phyloP scores from a whole-genome alignment of 305 asterid species.

The Fraxinus greggii region DNA sequence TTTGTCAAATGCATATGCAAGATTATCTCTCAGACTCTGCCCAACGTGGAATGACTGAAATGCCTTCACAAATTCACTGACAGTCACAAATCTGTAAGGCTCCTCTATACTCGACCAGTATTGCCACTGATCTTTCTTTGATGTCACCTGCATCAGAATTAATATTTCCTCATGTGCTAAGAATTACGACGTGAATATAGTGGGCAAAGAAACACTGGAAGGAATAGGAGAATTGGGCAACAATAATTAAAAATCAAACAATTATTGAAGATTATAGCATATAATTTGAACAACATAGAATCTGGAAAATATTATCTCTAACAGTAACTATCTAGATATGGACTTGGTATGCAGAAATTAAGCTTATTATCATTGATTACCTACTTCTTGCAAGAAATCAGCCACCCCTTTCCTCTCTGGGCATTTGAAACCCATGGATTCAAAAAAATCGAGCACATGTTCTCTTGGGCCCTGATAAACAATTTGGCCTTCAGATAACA shows the following conservation, averaged over 20 bases:
- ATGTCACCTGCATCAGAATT: conserved; percentile 41
- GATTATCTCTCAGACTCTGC: conserved; percentile 28
- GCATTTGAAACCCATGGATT: conserved; percentile 55
- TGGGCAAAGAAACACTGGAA: background rate
- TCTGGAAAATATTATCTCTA: background rate
- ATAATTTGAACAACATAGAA: background rate
- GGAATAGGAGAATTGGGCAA: background rate
- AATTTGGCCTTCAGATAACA: conserved; percentile 55
- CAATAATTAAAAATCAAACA: background rate
- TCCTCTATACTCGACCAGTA: conserved; percentile 45
- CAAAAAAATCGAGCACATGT: conserved; percentile 50
- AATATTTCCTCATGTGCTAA: background rate
- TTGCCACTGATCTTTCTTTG: conserved; percentile 59
- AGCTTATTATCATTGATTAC: background rate
- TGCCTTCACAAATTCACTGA: conserved; percentile 40
- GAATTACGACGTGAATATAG: background rate
- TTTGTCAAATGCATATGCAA: conserved; percentile 48
- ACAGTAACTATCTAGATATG: background rate
- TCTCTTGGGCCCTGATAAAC: conserved; percentile 66
- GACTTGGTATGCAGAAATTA: background rate
- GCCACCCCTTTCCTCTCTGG: conserved; percentile 72
- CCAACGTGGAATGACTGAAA: conserved; percentile 48
- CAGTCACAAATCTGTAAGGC: conserved; percentile 49
- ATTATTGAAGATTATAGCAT: background rate
- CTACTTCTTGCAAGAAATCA: conserved; percentile 66